A percentile compares a stretch with the other conserved stretches of the same genome.
Evolutionary conservation across 2,329 filamentous ascomycete genomes (phyloP).

Genomic region (Berkeleyomyces basicola): DNA sequence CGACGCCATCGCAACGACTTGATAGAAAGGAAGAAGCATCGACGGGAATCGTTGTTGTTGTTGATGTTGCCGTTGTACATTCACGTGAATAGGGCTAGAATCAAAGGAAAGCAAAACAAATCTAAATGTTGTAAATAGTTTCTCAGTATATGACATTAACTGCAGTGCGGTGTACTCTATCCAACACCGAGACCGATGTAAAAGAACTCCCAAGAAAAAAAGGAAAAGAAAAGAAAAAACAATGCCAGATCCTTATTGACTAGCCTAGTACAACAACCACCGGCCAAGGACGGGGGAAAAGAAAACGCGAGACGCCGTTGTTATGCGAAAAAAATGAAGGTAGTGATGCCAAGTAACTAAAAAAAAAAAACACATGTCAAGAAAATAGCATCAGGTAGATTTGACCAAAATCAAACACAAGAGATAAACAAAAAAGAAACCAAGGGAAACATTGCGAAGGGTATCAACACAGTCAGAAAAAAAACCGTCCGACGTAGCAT

Average conservation of each 20-base stretch:
- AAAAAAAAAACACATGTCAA: not conserved
- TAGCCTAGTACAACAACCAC: not conserved
- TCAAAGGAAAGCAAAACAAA: too few species aligned
- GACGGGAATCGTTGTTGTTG: too few species aligned
- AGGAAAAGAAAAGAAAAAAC: not conserved
- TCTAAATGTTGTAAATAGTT: too few species aligned
- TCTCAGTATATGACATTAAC: not conserved
- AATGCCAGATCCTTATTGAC: not conserved
- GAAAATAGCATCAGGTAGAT: not conserved
- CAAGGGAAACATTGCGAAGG: conserved; percentile 1
- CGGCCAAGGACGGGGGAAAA: not conserved
- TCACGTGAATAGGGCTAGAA: not conserved
- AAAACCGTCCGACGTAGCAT: not conserved
- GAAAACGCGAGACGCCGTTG: not conserved
- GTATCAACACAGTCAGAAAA: conserved; percentile 5
- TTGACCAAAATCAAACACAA: not conserved
- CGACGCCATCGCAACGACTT: too few species aligned
- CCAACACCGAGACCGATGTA: not conserved
- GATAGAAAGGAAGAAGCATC: too few species aligned
- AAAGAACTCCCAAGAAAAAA: not conserved
- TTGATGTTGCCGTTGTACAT: too few species aligned
- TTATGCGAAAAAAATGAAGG: not conserved
- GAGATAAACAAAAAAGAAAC: not conserved
- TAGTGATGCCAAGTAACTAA: too few species aligned
- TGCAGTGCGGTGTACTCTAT: not conserved